Evolutionary conservation across 2,329 filamentous ascomycete species (phyloP), one percentile per base, ranked within the genome.

Genomic region (Monosporascus cannonballus): DNA sequence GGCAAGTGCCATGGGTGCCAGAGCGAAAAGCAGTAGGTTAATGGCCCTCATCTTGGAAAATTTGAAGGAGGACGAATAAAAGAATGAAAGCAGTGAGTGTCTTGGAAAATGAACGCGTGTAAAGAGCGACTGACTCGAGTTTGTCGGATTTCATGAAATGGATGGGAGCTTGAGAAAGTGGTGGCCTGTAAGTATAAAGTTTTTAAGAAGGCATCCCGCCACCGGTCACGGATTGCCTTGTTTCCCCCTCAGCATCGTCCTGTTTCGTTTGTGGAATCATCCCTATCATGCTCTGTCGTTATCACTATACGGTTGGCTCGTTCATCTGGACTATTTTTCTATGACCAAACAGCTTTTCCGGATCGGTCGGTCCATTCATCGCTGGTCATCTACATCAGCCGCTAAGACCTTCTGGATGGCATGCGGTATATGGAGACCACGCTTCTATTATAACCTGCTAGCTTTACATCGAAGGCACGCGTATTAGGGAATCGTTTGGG

Each of bases 1-100:
- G 15, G 60, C 57, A 3, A 59, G 24, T 14, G 44, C 51, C 34
- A 57, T 17, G 6, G 60, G 48, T 30, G 51, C 53, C 15, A 59
- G 41, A 37, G 45, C 51, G 24, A 50, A 18, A 11, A 61, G 25
- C 20, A 57, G 15, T 2, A 60, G 18, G 18, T 47, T 50, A 25
- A 49, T 37, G 11, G 42, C 17, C 48, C 52, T 58, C 61, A 61
- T 64, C 9, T 7, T 57, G 36, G 18, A 42, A 34, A 11, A 22
- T 2, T 2, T 22, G 20, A 22, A 22, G 39, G 15, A 20, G 5
- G n/a, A 24, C 18, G 9, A 24, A 24, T 14, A 24, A 42, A 18
- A 20, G 22, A 42, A 42, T 24, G 39, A 14, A 42, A 18, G 4
- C 8, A 42, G 8, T 14, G 39, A 18, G 18, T 17, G 17, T 39